Conservation (phyloP, 495 filamentous ascomycete genomes). For the Podospora fimiseda region DNA sequence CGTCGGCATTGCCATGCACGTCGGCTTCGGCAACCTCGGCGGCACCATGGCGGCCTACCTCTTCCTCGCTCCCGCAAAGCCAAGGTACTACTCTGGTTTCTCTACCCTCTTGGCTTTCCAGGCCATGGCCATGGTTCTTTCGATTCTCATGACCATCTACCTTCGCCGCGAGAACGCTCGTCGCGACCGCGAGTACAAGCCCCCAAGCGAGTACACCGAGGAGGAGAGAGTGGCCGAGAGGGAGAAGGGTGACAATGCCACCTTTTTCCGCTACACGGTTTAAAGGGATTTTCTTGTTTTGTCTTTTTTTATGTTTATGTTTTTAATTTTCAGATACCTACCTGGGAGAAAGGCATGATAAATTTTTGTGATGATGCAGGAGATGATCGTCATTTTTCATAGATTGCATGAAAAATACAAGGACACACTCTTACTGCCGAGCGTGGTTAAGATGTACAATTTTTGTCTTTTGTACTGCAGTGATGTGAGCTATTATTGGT, state of each 20-base stretch:
- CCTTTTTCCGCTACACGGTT: constrained; percentile 50
- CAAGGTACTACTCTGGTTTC: constrained; percentile 58
- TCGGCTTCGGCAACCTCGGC: constrained; percentile 71
- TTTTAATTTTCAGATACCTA: background rate
- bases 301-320: background rate
- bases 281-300: constrained; percentile 17
- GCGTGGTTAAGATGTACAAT: background rate
- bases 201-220: constrained; percentile 41
- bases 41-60: constrained; percentile 66
- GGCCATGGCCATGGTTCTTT: constrained; percentile 41
- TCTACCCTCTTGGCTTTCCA: constrained; percentile 41
- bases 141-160: constrained; percentile 53
- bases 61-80: constrained; percentile 53
- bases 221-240: constrained; percentile 40
- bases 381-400: background rate
- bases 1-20: constrained; percentile 77
- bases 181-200: constrained; percentile 41
- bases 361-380: background rate
- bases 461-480: too few species aligned
- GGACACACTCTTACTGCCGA: background rate
- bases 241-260: constrained; percentile 45
- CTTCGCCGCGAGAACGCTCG: constrained; percentile 54
- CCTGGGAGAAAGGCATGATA: background rate
- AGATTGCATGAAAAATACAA: background rate
- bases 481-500: too few species aligned